Conservation (phyloP, 2,329 filamentous ascomycete species). For the Arthrobotrys sphaeroides region DNA sequence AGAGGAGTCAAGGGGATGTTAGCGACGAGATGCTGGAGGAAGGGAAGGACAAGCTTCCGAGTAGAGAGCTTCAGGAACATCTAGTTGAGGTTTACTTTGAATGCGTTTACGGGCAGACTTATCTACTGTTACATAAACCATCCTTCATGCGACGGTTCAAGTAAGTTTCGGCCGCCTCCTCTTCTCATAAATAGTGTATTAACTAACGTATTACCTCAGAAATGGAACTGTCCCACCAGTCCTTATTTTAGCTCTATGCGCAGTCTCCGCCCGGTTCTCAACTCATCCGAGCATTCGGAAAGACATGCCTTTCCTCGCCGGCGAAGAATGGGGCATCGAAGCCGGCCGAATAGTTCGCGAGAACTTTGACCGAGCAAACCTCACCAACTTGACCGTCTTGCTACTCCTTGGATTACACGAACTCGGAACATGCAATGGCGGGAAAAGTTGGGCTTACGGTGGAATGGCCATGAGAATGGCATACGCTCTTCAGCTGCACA, state of each 20-base stretch:
- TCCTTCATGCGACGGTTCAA: constrained; percentile 91
- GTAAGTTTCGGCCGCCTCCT: constrained; percentile 62
- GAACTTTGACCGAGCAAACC: constrained; percentile 92
- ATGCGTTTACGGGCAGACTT: constrained; percentile 92
- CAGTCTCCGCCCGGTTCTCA: constrained; percentile 93
- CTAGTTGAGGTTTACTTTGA: constrained; percentile 95
- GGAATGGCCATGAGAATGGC: constrained; percentile 97
- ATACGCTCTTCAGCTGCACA: constrained; percentile 91
- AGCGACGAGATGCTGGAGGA: constrained; percentile 77
- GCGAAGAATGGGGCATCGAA: constrained; percentile 87
- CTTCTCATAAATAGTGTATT: background rate
- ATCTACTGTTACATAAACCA: constrained; percentile 92
- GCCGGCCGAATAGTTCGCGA: constrained; percentile 88
- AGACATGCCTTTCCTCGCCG: constrained; percentile 83
- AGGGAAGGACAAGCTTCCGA: constrained; percentile 81
- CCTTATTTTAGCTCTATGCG: constrained; percentile 90
- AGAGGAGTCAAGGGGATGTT: constrained; percentile 48
- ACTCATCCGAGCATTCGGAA: constrained; percentile 80
- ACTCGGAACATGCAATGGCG: constrained; percentile 95
- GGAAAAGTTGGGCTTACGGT: constrained; percentile 92
- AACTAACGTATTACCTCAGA: constrained; percentile 63
- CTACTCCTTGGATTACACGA: constrained; percentile 90
- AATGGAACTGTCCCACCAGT: constrained; percentile 85
- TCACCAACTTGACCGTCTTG: constrained; percentile 91
- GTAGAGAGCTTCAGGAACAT: constrained; percentile 89